Conservation (phyloP, 768 basidiomycete genomes). For the Russula vinacea region DNA sequence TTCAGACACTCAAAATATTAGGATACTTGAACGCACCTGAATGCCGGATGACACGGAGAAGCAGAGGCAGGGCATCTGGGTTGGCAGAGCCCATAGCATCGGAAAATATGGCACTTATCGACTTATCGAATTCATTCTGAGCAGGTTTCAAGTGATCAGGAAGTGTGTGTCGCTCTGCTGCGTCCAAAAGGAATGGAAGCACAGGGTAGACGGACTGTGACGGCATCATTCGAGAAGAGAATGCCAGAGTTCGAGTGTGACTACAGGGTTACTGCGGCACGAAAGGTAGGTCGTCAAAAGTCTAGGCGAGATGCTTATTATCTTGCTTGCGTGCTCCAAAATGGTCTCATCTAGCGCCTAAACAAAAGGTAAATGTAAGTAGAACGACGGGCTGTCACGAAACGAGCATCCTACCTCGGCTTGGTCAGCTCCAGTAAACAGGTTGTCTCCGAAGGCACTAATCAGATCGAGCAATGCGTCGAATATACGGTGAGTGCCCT, state of each 20-base stretch:
- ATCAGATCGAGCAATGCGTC: slow-evolving; percentile 45
- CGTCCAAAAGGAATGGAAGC: slow-evolving; percentile 44
- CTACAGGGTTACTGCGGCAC: slow-evolving; percentile 39
- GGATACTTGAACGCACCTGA: slow-evolving; percentile 38
- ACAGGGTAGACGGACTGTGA: slow-evolving; percentile 35
- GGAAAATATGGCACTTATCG: slow-evolving; percentile 43
- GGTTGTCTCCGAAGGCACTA: slow-evolving; percentile 47
- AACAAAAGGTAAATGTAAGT: neutral
- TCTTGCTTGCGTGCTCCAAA: slow-evolving; percentile 37
- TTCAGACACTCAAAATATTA: slow-evolving; percentile 16
- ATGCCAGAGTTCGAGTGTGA: slow-evolving; percentile 45
- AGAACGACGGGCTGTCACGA: neutral
- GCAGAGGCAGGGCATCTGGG: slow-evolving; percentile 35
- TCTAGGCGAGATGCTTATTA: slow-evolving; percentile 43
- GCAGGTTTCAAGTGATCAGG: slow-evolving; percentile 47
- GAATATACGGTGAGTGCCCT: slow-evolving; percentile 28
- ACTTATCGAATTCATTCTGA: slow-evolving; percentile 44
- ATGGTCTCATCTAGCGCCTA: slow-evolving; percentile 51
- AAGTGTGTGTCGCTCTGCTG: slow-evolving; percentile 40
- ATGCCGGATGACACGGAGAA: slow-evolving; percentile 42
- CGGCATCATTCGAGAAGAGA: slow-evolving; percentile 46
- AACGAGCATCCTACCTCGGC: slow-evolving; percentile 41
- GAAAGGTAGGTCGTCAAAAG: slow-evolving; percentile 54
- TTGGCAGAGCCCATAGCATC: slow-evolving; percentile 37
- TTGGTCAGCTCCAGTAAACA: slow-evolving; percentile 48